Conservation (phyloP, 345 rosid genomes). For the Bruguiera sexangula region DNA sequence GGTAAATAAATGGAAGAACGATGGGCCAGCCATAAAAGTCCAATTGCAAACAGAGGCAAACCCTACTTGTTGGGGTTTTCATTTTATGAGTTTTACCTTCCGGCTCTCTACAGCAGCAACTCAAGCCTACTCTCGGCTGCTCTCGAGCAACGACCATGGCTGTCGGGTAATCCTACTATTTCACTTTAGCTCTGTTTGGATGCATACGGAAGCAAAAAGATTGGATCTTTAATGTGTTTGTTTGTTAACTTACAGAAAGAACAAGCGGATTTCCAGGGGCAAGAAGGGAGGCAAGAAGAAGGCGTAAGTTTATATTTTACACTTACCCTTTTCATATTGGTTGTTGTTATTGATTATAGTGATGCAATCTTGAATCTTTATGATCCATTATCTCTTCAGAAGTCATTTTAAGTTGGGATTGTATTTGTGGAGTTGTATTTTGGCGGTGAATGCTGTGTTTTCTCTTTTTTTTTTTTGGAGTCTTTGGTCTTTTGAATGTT, state of each 20-base stretch:
- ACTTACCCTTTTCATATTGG: not conserved
- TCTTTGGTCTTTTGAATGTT: not conserved
- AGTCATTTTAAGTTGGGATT: not conserved
- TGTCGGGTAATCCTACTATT: constrained; percentile 8
- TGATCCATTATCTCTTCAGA: not conserved
- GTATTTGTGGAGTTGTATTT: not conserved
- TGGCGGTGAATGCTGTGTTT: not conserved
- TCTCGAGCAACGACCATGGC: constrained; percentile 8
- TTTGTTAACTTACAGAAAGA: constrained; percentile 48
- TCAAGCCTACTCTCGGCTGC: not conserved
- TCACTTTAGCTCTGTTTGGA: not conserved
- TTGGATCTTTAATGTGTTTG: constrained; percentile 3
- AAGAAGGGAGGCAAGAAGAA: constrained; percentile 98
- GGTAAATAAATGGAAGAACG: too few species aligned
- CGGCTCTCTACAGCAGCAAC: not conserved
- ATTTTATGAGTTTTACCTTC: too few species aligned
- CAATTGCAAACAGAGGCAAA: too few species aligned
- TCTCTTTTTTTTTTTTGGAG: not conserved
- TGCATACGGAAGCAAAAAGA: not conserved
- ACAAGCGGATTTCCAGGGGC: constrained; percentile 97
- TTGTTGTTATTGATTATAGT: not conserved
- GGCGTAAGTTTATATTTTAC: constrained; percentile 44
- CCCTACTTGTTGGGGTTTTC: too few species aligned
- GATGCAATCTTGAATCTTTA: not conserved
- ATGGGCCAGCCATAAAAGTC: too few species aligned